Evolutionary conservation across 495 filamentous ascomycete species (phyloP).

Genomic region (Penicilliopsis zonata): DNA sequence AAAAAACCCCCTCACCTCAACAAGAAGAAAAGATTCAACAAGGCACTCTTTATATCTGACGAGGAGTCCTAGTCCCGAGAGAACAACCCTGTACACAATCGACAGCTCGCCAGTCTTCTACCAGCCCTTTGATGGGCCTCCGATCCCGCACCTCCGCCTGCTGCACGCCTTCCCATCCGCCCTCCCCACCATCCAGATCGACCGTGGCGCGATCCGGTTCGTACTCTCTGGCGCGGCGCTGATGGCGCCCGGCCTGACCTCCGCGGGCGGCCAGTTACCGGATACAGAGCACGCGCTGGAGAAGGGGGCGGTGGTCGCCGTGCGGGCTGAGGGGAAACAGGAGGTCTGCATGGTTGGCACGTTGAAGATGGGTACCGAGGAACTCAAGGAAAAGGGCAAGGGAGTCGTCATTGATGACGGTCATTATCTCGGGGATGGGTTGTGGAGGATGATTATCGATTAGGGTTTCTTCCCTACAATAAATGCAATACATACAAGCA

Average conservation of each 20-base stretch:
- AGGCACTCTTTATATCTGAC: not conserved
- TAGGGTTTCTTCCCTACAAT: no score
- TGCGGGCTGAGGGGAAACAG: conserved; percentile 88
- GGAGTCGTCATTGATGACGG: conserved; percentile 84
- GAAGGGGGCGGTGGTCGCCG: conserved; percentile 69
- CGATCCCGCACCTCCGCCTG: conserved; percentile 68
- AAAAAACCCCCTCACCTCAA: conserved; percentile 5
- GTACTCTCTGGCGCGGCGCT: conserved; percentile 84
- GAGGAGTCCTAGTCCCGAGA: conserved; percentile 79
- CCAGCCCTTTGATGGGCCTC: conserved; percentile 70
- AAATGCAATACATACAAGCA: no score
- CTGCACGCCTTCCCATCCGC: conserved; percentile 49
- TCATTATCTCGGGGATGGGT: conserved; percentile 88
- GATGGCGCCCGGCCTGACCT: conserved; percentile 90
- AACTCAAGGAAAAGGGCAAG: conserved; percentile 87
- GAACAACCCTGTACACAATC: conserved; percentile 75
- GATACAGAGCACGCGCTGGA: conserved; percentile 42
- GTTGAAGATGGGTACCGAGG: conserved; percentile 78
- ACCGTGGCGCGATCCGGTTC: conserved; percentile 93
- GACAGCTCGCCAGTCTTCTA: conserved; percentile 70
- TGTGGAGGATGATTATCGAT: conserved; percentile 73
- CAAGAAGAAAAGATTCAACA: conserved; percentile 4
- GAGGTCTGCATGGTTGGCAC: conserved; percentile 81
- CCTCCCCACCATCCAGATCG: conserved; percentile 49
- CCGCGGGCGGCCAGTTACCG: conserved; percentile 65